These are phyloP conservation scores for Tubosaeta sp. DNA, from an alignment of 768 basidiomycete species.

Conservation along the genomic window DNA sequence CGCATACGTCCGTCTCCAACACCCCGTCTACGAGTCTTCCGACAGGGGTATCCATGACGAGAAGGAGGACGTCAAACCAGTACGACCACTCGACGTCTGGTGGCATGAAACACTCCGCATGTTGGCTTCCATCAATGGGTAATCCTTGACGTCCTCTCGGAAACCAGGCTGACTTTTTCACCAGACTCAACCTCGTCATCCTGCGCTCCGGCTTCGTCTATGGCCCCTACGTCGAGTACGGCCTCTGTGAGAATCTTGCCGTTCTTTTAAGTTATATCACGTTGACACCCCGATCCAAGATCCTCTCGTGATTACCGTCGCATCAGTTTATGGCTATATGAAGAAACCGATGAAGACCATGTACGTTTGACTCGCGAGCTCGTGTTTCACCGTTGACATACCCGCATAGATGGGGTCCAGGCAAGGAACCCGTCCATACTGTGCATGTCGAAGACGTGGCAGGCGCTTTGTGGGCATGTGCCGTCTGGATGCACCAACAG, in stretches of 20 bases:
- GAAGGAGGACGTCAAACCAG: constrained; percentile 70
- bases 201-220: constrained; percentile 73
- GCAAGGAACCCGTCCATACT: constrained; percentile 70
- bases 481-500: constrained; percentile 64
- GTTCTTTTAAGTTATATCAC: constrained; percentile 5
- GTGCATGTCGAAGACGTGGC: constrained; percentile 77
- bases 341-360: constrained; percentile 84
- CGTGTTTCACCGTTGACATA: constrained; percentile 6
- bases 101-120: constrained; percentile 84
- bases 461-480: constrained; percentile 71
- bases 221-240: constrained; percentile 75
- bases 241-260: constrained; percentile 47
- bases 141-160: constrained; percentile 7
- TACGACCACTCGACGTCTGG: constrained; percentile 71
- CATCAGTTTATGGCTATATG: constrained; percentile 76
- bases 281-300: constrained; percentile 39
- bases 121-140: constrained; percentile 73
- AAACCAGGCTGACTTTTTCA: constrained; percentile 4
- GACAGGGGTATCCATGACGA: constrained; percentile 65
- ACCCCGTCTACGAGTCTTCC: constrained; percentile 73
- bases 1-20: constrained; percentile 73
- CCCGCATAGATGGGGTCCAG: constrained; percentile 66
- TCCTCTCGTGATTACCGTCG: constrained; percentile 66
- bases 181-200: constrained; percentile 76
- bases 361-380: constrained; percentile 39